Conservation (phyloP, 2,329 filamentous ascomycete species). For the Parastagonospora nodorum region DNA sequence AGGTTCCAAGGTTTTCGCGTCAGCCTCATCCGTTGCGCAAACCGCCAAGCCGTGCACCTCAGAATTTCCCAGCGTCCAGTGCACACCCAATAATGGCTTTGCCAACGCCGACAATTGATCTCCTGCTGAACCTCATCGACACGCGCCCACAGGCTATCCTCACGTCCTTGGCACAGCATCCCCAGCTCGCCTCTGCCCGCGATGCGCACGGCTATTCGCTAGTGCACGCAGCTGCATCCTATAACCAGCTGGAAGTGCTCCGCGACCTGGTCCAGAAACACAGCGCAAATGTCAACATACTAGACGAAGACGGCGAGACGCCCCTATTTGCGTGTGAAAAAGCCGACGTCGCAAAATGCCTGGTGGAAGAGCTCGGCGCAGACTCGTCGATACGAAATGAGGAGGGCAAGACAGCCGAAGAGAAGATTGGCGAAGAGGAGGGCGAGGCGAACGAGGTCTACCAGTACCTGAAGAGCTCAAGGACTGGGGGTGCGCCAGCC, state of each 20-base stretch:
- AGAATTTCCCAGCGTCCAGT: too few relatives aligned
- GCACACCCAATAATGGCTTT: constrained; percentile 28
- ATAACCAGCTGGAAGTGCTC: constrained; percentile 82
- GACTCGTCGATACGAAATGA: constrained; percentile 69
- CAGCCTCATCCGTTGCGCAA: not conserved
- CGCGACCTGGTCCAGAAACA: constrained; percentile 76
- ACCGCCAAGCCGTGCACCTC: too few relatives aligned
- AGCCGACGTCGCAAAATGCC: constrained; percentile 73
- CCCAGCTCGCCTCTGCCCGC: constrained; percentile 76
- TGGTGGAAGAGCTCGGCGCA: constrained; percentile 82
- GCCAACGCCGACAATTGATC: constrained; percentile 50
- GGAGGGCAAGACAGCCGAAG: constrained; percentile 78
- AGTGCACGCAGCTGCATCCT: constrained; percentile 89
- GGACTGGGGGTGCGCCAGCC: constrained; percentile 35
- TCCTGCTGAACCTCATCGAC: constrained; percentile 66
- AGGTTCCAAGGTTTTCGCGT: too few relatives aligned
- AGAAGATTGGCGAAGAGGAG: constrained; percentile 77
- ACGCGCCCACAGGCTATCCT: constrained; percentile 79
- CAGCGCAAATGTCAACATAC: constrained; percentile 76
- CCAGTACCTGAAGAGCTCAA: constrained; percentile 63
- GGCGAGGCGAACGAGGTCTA: constrained; percentile 77
- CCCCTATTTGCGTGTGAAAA: constrained; percentile 93
- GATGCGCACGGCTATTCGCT: constrained; percentile 95
- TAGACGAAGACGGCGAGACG: constrained; percentile 91
- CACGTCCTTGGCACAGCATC: constrained; percentile 73